phyloP scores from a whole-genome alignment of 306 rosid species.

The Luffa acutangula region DNA sequence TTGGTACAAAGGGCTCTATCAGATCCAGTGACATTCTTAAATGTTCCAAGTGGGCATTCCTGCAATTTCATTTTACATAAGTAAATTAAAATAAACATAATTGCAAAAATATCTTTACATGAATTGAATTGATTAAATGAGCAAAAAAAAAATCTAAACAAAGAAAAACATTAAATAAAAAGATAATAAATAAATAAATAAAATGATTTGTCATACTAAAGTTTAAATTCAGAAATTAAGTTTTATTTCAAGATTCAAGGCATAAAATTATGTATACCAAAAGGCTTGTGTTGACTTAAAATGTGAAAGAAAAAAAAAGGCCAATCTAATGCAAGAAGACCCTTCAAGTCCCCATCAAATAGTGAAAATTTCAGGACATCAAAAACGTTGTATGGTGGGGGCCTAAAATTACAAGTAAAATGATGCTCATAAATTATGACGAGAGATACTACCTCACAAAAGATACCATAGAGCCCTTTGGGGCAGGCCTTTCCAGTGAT shows the following conservation, averaged over 20 bases:
- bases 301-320: background rate
- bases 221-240: background rate
- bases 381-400: background rate
- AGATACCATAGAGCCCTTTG: constrained; percentile 76
- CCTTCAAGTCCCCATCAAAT: background rate
- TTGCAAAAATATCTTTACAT: background rate
- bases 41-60: constrained; percentile 97
- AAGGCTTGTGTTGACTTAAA: background rate
- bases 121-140: background rate
- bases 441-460: constrained; percentile 60
- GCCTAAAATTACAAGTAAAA: background rate
- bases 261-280: background rate
- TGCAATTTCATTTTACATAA: constrained; percentile 22
- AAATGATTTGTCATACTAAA: background rate
- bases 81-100: background rate
- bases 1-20: constrained; percentile 52
- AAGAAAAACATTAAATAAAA: background rate
- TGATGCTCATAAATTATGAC: background rate
- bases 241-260: background rate
- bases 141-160: background rate
- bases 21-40: constrained; percentile 76
- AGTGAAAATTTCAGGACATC: background rate
- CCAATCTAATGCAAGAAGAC: background rate
- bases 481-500: constrained; percentile 79
- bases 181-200: too few species aligned